Conservation (phyloP, 1,284 basidiomycete species). For the Moesziomyces parantarcticus region DNA sequence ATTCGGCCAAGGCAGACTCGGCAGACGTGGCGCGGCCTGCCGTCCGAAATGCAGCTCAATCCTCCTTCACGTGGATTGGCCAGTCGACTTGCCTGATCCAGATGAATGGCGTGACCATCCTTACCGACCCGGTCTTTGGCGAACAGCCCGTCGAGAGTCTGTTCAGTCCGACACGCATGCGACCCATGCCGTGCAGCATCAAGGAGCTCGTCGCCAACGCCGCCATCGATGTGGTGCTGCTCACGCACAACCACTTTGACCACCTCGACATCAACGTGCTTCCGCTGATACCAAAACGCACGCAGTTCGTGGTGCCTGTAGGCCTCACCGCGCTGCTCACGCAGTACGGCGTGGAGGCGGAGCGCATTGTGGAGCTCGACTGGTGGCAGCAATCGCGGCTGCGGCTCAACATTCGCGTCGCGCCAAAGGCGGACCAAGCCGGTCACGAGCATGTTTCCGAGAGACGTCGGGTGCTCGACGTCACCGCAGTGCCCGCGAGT, state of each 20-base stretch:
- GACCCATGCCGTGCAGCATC: slow-evolving; percentile 69
- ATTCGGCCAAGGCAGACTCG: too few relatives aligned
- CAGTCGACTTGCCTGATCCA: slow-evolving; percentile 69
- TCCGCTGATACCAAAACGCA: slow-evolving; percentile 42
- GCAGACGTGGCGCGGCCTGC: background rate
- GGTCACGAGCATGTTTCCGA: background rate
- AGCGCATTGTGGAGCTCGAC: slow-evolving; percentile 58
- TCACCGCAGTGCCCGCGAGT: slow-evolving; percentile 59
- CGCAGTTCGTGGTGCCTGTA: slow-evolving; percentile 61
- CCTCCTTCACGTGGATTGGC: slow-evolving; percentile 59
- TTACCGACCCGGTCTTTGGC: slow-evolving; percentile 71
- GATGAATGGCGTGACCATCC: slow-evolving; percentile 70
- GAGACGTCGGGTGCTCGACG: slow-evolving; percentile 21
- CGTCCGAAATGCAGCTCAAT: slow-evolving; percentile 7
- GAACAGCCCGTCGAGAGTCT: slow-evolving; percentile 69
- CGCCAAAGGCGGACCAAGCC: slow-evolving; percentile 2
- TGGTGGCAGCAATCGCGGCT: slow-evolving; percentile 63
- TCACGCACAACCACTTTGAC: slow-evolving; percentile 69
- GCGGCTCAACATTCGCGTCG: slow-evolving; percentile 22
- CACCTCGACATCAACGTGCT: slow-evolving; percentile 60
- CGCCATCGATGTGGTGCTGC: slow-evolving; percentile 69
- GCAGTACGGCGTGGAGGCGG: slow-evolving; percentile 45
- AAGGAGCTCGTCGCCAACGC: slow-evolving; percentile 65
- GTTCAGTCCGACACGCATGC: slow-evolving; percentile 69
- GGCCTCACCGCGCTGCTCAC: slow-evolving; percentile 56